Conservation (phyloP, 192 early-diverging fungal genomes). For the Allomyces macrogynus region DNA sequence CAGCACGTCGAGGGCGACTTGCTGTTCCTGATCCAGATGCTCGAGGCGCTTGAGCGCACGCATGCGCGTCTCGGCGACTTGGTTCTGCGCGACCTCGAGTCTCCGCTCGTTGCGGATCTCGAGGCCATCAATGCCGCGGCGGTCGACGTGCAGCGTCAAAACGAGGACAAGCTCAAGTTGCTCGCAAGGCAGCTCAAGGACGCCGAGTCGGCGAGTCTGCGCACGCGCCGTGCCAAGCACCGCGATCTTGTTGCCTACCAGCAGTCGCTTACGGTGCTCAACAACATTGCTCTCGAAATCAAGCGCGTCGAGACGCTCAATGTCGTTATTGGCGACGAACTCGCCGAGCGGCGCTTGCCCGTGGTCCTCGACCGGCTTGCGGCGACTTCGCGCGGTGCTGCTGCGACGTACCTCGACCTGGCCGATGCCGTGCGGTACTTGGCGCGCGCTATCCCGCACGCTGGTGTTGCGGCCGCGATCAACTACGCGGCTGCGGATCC, state of each 20-base stretch:
- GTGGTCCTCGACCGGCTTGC: neutral
- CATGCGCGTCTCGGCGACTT: neutral
- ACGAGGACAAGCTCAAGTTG: neutral
- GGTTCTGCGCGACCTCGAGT: neutral
- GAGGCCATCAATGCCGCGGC: neutral
- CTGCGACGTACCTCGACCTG: too few species aligned
- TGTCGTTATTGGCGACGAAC: neutral
- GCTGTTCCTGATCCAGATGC: neutral
- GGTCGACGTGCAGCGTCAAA: neutral
- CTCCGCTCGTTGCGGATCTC: neutral
- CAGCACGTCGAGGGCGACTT: neutral
- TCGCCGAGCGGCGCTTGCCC: neutral
- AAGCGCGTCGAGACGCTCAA: neutral
- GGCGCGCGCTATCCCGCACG: too few species aligned
- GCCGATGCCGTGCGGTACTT: too few species aligned
- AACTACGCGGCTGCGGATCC: too few species aligned
- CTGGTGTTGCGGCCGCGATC: too few species aligned
- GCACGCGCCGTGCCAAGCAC: neutral
- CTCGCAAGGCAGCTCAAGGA: neutral
- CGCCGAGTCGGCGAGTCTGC: neutral
- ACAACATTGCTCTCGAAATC: neutral
- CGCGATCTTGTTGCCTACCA: neutral
- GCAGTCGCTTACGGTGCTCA: neutral
- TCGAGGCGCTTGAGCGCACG: neutral
- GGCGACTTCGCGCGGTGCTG: too few species aligned